These are phyloP conservation scores for Globisporangium okanoganense DNA, from an alignment of 352 stramenopile species.

Conservation along the genomic window DNA sequence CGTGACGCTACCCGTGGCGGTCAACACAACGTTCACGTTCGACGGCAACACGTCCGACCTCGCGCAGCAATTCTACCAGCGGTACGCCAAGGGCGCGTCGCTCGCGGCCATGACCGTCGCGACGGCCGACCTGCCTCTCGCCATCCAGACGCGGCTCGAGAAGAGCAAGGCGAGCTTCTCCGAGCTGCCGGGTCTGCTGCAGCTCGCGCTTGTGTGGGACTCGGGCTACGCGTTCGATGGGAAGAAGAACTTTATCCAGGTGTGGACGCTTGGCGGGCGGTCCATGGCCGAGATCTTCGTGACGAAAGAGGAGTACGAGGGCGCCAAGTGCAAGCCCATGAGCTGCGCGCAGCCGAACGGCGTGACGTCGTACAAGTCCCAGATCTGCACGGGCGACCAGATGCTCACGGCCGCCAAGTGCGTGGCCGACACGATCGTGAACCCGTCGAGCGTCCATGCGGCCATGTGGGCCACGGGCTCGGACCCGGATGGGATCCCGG, in stretches of 20 bases:
- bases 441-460: slow-evolving; percentile 4
- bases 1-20: slow-evolving; percentile 8
- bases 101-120: slow-evolving; percentile 17
- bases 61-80: slow-evolving; percentile 17
- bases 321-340: slow-evolving; percentile 20
- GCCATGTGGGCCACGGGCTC: slow-evolving; percentile 29
- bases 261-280: slow-evolving; percentile 22
- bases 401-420: slow-evolving; percentile 34
- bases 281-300: slow-evolving; percentile 22
- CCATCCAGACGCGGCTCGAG: slow-evolving; percentile 7
- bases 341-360: slow-evolving; percentile 24
- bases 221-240: slow-evolving; percentile 24
- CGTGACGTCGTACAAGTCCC: slow-evolving; percentile 4
- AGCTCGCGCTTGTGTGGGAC: slow-evolving; percentile 39
- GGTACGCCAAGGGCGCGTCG: slow-evolving; percentile 10
- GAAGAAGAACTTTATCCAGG: slow-evolving; percentile 13
- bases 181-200: slow-evolving; percentile 21
- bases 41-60: slow-evolving; percentile 28
- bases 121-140: slow-evolving; percentile 7
- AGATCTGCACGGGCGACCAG: slow-evolving; percentile 27
- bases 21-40: slow-evolving; percentile 16
- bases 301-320: slow-evolving; percentile 21
- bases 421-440: slow-evolving; percentile 16
- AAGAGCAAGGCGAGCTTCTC: slow-evolving; percentile 2
- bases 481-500: slow-evolving; percentile 7